Base-by-base conservation (phyloP, 495 filamentous ascomycete species). In the Elasticomyces elasticus region DNA sequence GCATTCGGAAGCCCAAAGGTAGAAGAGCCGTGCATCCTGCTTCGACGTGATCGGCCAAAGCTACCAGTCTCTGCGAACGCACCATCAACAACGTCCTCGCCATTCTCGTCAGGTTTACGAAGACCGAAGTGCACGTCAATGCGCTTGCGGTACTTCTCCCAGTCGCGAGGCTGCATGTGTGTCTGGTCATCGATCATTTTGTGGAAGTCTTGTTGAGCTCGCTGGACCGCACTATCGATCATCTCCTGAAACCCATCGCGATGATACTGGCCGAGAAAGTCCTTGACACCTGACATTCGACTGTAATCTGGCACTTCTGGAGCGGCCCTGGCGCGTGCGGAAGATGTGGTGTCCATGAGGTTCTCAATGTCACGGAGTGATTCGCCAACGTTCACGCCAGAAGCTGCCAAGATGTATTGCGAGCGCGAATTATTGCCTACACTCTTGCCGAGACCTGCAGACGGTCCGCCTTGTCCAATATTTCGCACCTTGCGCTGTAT, bases 71-170 rank as follows among this genome's bases (percentile, higher is more conserved):
- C 59, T 19, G 19, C 40, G 25, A 51, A 17, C 5, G 48, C 25
- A 10, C 41, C 47, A 35, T 49, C 45, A 6, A 33, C 30, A 24
- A 40, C 58, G 37, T 54, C 56, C 0, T 51, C 52, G 11, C 49
- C 57, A 4, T 69, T 72, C 28, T 74, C 37, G 60, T 50, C 65
- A 64, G 48, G 69, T 59, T 25, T 65, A 46, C 78, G 84, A 37
- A 99, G 83, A 7, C 92, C 92, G 66, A 99, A 97, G 65, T 99
- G 92, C 62, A 95, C 81, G 66, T 95, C 95, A 49, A 97, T 95
- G 49, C 82, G 81, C 64, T 83, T 85, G 33, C 90, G 83, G 69
- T 97, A 92, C 5, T 83, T 81, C 51, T 97, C 89, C 91, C 91
- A 97, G 67, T 96, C 87, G 74, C 92, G 83, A 2, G 33, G 48